A percentile compares a stretch with the other conserved stretches of the same genome.
These are phyloP conservation scores for Yamadazyma pseudoaaseri DNA, from an alignment of 1,139 yeast genomes.

Conservation along the genomic window DNA sequence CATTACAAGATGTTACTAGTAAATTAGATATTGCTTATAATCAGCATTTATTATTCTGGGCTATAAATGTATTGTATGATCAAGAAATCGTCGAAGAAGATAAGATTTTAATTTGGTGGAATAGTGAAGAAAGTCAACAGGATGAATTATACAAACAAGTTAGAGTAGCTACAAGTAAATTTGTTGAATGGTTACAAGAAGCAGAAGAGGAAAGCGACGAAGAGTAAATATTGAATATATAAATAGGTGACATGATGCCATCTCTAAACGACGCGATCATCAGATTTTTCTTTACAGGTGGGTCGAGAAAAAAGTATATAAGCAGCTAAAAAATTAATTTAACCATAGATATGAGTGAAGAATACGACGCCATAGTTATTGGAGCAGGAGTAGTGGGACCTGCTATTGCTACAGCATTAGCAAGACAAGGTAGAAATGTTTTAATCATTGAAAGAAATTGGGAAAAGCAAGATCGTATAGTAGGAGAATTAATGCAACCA, in stretches of 20 bases:
- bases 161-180: slow-evolving; percentile 60
- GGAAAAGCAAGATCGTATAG: slow-evolving; percentile 90
- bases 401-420: slow-evolving; percentile 83
- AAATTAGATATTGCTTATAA: slow-evolving; percentile 27
- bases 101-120: slow-evolving; percentile 81
- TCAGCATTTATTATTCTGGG: slow-evolving; percentile 59
- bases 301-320: neutral
- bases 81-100: slow-evolving; percentile 82
- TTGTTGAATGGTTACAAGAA: slow-evolving; percentile 82
- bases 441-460: slow-evolving; percentile 83
- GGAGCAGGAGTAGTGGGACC: slow-evolving; percentile 99
- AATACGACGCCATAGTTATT: slow-evolving; percentile 65
- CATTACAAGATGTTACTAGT: slow-evolving; percentile 52
- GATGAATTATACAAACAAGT: slow-evolving; percentile 46
- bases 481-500: slow-evolving; percentile 96
- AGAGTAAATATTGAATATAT: slow-evolving; percentile 17
- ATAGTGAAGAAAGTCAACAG: slow-evolving; percentile 37
- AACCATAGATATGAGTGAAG: slow-evolving; percentile 1
- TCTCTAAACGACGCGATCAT: slow-evolving; percentile 8
- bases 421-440: slow-evolving; percentile 83
- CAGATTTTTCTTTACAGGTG: slow-evolving; percentile 5
- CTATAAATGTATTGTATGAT: slow-evolving; percentile 72
- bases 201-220: slow-evolving; percentile 91
- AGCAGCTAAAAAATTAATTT: neutral
- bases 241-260: slow-evolving; percentile 4